These are phyloP conservation scores for Hanseniaspora osmophila DNA, from an alignment of 805 yeast genomes.

Conservation along the genomic window DNA sequence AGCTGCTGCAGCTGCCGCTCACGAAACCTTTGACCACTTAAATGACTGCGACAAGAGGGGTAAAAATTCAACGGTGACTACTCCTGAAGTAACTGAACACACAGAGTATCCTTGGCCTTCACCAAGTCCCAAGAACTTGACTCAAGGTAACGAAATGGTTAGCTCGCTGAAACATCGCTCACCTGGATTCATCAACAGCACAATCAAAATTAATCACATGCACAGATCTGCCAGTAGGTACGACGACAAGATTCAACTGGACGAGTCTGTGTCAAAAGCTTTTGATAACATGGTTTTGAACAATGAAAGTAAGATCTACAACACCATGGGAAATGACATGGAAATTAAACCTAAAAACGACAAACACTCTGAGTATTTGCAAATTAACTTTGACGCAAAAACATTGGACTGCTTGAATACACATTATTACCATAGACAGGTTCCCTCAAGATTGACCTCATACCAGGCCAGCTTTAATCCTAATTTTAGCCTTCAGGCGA, in stretches of 20 bases:
- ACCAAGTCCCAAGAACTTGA: not conserved
- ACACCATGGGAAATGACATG: not conserved
- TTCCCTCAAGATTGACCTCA: not conserved
- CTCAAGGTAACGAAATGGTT: no score
- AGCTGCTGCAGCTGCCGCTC: not conserved
- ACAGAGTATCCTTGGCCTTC: conserved; percentile 30
- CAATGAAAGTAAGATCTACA: not conserved
- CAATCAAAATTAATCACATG: not conserved
- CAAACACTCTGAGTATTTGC: not conserved
- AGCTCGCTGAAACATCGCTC: no score
- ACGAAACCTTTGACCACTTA: not conserved
- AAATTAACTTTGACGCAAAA: not conserved
- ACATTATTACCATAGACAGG: not conserved
- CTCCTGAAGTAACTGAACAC: conserved; percentile 25
- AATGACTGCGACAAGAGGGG: not conserved
- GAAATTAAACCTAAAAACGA: not conserved
- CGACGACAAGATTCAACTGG: not conserved
- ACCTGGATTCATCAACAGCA: no score
- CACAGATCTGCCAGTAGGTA: not conserved
- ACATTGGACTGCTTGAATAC: no score
- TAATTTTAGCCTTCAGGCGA: not conserved
- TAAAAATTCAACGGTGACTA: conserved; percentile 16
- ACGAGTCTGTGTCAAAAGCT: not conserved
- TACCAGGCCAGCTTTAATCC: not conserved
- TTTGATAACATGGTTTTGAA: not conserved